Base-by-base conservation (phyloP, 805 yeast species). In the Kregervanrija fluxuum region DNA sequence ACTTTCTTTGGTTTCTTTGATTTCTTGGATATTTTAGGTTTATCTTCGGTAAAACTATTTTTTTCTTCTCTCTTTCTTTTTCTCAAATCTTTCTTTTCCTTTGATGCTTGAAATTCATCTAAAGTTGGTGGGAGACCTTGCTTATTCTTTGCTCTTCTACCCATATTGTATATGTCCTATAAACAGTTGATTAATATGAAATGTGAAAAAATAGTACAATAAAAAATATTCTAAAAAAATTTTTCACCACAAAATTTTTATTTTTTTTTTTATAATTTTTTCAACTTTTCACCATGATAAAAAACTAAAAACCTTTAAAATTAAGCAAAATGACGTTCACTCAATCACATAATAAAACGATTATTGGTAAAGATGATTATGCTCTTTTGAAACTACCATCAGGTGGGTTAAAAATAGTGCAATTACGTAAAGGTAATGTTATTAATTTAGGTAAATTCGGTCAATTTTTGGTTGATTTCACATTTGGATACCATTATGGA, bases 391-490 rank as follows among this genome's bases (percentile, higher is more conserved):
- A 83, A 43, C 70, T 89, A 46, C 98, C 98, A 0, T 87, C 96
- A 2, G 85, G 81, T 42, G 84, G 85, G 45, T 62, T 80, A 56
- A 82, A 86, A 59, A 73, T 90, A 35, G 79, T 84, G n/a, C 78
- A 81, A 53, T 67, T 90, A 47, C 73, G 71, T 41, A 71, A 76
- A 3, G 79, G 75, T 31, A 79, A 82, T 0, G 60, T 74, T 10
- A 73, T 93, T 14, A 77, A 79, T 44, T 70, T 93, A 51, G 99
- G 99, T 2, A 91, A 93, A 60, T 93, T 91, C 64, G 99, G 99
- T 14, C 70, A 83, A 0, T 93, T 93, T 60, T 67, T 73, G 30
- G 87, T 84, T 2, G 78, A 81, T 50, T 83, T 77, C 42, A 73
- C 91, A 11, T 62, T 91, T 35, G 97, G 96, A 3, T 81, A 71